A percentile compares a stretch with the other conserved stretches of the same genome.
phyloP scores from a whole-genome alignment of 306 rosid species.

The Citrullus mucosospermus region DNA sequence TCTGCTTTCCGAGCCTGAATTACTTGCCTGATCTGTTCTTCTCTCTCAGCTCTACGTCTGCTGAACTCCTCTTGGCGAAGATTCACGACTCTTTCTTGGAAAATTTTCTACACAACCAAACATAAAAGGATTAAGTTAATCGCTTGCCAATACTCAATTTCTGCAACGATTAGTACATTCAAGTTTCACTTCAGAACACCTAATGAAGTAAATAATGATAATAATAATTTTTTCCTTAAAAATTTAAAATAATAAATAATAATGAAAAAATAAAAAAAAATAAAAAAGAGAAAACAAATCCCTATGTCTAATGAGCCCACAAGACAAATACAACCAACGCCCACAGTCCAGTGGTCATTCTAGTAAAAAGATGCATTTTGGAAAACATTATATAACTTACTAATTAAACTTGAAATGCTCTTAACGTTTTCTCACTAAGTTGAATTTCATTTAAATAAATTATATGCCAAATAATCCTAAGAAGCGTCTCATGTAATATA shows the following conservation, averaged over 20 bases:
- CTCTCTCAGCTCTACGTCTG: constrained; percentile 55
- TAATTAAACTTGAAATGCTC: not conserved
- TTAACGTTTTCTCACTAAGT: not conserved
- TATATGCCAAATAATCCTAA: not conserved
- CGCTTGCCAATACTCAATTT: not conserved
- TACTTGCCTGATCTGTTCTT: constrained; percentile 51
- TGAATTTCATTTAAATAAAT: not conserved
- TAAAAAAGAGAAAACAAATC: too few relatives aligned
- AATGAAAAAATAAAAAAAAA: too few relatives aligned
- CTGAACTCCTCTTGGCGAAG: constrained; percentile 57
- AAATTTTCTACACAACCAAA: constrained; percentile 31
- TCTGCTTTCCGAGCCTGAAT: constrained; percentile 54
- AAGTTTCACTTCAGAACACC: not conserved
- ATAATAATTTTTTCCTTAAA: too few relatives aligned
- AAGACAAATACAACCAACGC: not conserved
- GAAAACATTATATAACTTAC: not conserved
- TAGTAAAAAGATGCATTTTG: not conserved
- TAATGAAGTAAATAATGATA: too few relatives aligned
- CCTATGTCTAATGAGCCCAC: not conserved
- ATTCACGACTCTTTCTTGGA: constrained; percentile 47
- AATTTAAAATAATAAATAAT: too few relatives aligned
- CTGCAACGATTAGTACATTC: not conserved
- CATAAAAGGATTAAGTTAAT: not conserved
- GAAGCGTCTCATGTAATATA: too few relatives aligned
- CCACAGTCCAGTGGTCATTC: not conserved